Conservation (phyloP, 1,284 basidiomycete species). For the Anthracocystis walkeri region DNA sequence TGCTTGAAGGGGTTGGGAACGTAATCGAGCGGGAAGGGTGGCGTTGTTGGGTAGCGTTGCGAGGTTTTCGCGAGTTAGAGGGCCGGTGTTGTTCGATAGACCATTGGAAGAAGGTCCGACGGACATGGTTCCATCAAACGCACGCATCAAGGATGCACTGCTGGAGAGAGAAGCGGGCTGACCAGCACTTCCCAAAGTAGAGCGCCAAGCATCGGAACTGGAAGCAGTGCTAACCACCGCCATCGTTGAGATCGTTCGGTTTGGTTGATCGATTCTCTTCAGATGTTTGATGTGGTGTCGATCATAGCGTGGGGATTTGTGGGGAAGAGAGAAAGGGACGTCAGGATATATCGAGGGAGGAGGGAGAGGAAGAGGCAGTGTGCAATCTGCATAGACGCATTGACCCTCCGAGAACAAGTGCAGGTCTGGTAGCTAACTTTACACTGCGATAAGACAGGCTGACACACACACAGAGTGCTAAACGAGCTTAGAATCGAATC, state of each 20-base stretch:
- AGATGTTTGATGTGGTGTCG: conserved; percentile 7
- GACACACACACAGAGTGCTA: background rate
- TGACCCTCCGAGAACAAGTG: background rate
- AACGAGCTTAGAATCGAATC: too few relatives aligned
- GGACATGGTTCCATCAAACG: conserved; percentile 6
- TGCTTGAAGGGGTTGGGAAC: conserved; percentile 13
- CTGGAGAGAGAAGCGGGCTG: conserved; percentile 15
- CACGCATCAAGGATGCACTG: conserved; percentile 10
- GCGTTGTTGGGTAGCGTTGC: conserved; percentile 23
- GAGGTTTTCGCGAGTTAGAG: conserved; percentile 37
- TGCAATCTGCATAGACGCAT: background rate
- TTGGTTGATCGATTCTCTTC: conserved; percentile 10
- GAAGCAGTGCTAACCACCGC: conserved; percentile 30
- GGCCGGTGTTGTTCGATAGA: conserved; percentile 1
- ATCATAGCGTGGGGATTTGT: conserved; percentile 13
- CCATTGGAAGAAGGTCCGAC: conserved; percentile 17
- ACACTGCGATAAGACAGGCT: conserved; percentile 5
- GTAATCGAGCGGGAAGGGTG: conserved; percentile 26
- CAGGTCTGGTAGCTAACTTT: too few relatives aligned
- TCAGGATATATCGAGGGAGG: background rate
- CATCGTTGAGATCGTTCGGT: conserved; percentile 10
- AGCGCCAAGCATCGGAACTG: conserved; percentile 19
- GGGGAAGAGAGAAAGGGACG: too few relatives aligned
- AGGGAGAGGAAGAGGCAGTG: background rate
- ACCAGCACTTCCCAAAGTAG: background rate